Evolutionary conservation across 768 basidiomycete genomes (phyloP), one percentile per base, ranked within the genome.

Genomic region (Termitomyces sp.): DNA sequence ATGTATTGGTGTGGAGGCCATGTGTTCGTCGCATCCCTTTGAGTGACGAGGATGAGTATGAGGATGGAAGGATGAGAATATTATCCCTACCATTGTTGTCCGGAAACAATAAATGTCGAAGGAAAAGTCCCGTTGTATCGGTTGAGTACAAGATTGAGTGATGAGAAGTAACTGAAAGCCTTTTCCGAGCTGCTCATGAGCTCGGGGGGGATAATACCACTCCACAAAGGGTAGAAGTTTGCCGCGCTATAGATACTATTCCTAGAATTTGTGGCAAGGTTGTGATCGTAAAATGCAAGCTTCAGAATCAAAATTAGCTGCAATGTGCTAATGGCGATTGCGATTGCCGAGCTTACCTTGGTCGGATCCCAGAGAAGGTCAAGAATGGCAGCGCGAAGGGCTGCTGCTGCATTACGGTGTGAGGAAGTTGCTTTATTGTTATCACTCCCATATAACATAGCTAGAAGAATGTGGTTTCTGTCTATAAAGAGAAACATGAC

Each of bases 281-380:
- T 92, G 73, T 89, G 97, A 71, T 96, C 95, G 65, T 95, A 95
- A 73, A 95, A 96, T 0, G 88, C 88, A n/a, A 93, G 76, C 76
- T 79, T 13, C 10, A 44, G 13, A 30, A 8, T 34, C 18, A 9
- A n/a, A 32, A 14, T 20, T 30, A 37, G 39, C 4, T 42, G 51
- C n/a, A 56, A 27, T 40, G 36, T n/a, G n/a, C n/a, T n/a, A n/a
- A 9, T 14, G 32, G 36, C 24, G 4, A 45, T n/a, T n/a, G n/a
- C n/a, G n/a, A n/a, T 20, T 9, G 7, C 36, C 13, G 30, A 57
- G 53, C 69, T 10, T 39, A 79, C 79, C 74, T 89, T 91, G 8
- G 76, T 72, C 0, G 84, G 63, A 67, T 96, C 90, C 94, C 95
- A 97, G 72, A 85, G 77, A 9, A 97, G 81, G 69, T 98, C 95